A percentile compares a stretch with the other conserved stretches of the same genome.
Evolutionary conservation across 1,284 basidiomycete species (phyloP).

Genomic region (Cutaneotrichosporon daszewskae): DNA sequence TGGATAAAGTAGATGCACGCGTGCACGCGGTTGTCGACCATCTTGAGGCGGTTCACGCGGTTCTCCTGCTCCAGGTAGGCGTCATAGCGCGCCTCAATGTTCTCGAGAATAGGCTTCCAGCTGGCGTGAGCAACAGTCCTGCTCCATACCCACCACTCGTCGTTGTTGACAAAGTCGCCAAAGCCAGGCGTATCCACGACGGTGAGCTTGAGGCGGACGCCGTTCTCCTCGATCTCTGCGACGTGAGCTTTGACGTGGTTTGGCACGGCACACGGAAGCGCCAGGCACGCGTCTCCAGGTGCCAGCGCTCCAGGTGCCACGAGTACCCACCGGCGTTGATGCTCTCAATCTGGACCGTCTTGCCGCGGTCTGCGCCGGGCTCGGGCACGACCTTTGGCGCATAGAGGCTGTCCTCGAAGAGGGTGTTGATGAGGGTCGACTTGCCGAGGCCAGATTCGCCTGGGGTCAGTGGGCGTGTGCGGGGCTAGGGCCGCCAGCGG

Average conservation of each 20-base stretch:
- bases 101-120: conserved; percentile 96
- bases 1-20: conserved; percentile 94
- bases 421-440: conserved; percentile 93
- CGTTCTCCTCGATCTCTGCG: conserved; percentile 94
- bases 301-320: background rate
- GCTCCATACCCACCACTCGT: conserved; percentile 65
- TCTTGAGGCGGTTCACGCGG: conserved; percentile 67
- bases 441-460: conserved; percentile 97
- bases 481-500: conserved; percentile 5
- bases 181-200: conserved; percentile 97
- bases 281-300: background rate
- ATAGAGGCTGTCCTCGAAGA: conserved; percentile 92
- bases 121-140: conserved; percentile 49
- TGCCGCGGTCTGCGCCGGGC: conserved; percentile 77
- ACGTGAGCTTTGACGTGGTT: conserved; percentile 21
- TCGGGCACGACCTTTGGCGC: conserved; percentile 74
- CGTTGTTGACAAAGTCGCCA: conserved; percentile 96
- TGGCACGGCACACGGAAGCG: no score
- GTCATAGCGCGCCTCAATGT: conserved; percentile 94
- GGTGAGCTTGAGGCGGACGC: conserved; percentile 87
- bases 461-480: conserved; percentile 42
- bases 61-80: conserved; percentile 96
- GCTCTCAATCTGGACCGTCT: conserved; percentile 92
- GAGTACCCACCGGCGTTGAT: conserved; percentile 79
- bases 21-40: conserved; percentile 51